Evolutionary conservation across 108 stramenopile genomes (phyloP), one percentile per base, ranked within the genome.

Genomic region (Poteriospumella lacustris): DNA sequence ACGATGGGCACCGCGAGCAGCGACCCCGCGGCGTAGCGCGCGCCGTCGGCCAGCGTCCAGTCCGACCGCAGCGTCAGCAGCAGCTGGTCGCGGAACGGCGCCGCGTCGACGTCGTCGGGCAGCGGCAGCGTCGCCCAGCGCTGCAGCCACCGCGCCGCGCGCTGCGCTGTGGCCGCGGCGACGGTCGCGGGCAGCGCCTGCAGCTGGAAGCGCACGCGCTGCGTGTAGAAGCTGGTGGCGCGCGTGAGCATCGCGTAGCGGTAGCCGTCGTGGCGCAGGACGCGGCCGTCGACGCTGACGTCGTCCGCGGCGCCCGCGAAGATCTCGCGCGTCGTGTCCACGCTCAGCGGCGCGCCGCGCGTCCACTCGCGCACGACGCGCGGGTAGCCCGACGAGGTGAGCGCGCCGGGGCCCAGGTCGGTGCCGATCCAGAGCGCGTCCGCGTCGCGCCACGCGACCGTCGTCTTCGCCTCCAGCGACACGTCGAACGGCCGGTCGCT

Each of bases 341-440:
- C 76, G 29, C 88, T 76, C 28, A 73, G 42, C 33, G 5, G 3
- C 24, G 92, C 93, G 52, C 95, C 95, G 58, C 95, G 90, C 29
- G 72, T 85, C 95, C 95, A 96, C 73, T 90, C 91, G 43, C 87
- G 79, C 26, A 93, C 90, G 24, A 86, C 86, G n/a, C 95, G 84
- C 2, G 95, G 92, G 84, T 96, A 96, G 2, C 95, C 95, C 42
- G 85, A 86, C 59, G 90, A 89, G 0, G 95, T 96, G 72, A 92
- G 75, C 47, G 44, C 52, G 1, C 81, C 88, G 34, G 80, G 80
- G 28, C 85, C 88, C 28, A 82, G 78, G 68, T 90, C 90, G 5
- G 87, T 85, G 9, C 92, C 91, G 29, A 84, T 33, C 59, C 91
- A 84, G 58, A 89, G 87, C 78, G 80, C 78, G 81, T 76, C 90